Percentiles rank a stretch among this genome's conserved stretches.
phyloP scores from a whole-genome alignment of 1,139 yeast species.

The Lodderomyces beijingensis region DNA sequence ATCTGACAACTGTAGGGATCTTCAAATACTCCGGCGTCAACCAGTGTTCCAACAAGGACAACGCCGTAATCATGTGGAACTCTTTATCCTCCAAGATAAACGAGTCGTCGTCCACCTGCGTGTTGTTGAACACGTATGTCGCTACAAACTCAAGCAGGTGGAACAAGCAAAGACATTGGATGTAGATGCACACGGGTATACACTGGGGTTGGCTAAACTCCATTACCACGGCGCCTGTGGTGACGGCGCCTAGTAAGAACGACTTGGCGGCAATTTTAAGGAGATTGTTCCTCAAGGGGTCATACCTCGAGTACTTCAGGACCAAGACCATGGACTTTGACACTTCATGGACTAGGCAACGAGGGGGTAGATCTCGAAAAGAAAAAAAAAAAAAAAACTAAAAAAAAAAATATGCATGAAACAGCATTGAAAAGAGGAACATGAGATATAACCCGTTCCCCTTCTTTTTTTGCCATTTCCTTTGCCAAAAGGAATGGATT shows the following conservation, averaged over 20 bases:
- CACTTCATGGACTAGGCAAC: too few species aligned
- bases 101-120: slow-evolving; percentile 66
- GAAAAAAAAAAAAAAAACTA: not conserved
- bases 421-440: not conserved
- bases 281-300: slow-evolving; percentile 27
- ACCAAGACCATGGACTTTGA: too few species aligned
- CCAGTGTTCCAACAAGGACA: slow-evolving; percentile 23
- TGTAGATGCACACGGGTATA: slow-evolving; percentile 31
- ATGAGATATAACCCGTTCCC: slow-evolving; percentile 1
- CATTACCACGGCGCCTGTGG: slow-evolving; percentile 15
- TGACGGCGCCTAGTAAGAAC: slow-evolving; percentile 24
- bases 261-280: slow-evolving; percentile 32
- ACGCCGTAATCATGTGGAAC: slow-evolving; percentile 59
- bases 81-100: slow-evolving; percentile 72
- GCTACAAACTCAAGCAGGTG: slow-evolving; percentile 78
- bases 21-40: not conserved
- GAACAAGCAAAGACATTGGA: slow-evolving; percentile 53
- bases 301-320: slow-evolving; percentile 15
- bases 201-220: slow-evolving; percentile 2
- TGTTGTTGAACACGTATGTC: slow-evolving; percentile 70
- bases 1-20: slow-evolving; percentile 8
- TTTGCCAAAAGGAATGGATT: not conserved
- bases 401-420: not conserved
- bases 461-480: not conserved
- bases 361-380: too few species aligned